Percentiles rank a stretch among this genome's conserved stretches.
Conservation (phyloP, 768 basidiomycete species). For the Naematelia aurantialba region DNA sequence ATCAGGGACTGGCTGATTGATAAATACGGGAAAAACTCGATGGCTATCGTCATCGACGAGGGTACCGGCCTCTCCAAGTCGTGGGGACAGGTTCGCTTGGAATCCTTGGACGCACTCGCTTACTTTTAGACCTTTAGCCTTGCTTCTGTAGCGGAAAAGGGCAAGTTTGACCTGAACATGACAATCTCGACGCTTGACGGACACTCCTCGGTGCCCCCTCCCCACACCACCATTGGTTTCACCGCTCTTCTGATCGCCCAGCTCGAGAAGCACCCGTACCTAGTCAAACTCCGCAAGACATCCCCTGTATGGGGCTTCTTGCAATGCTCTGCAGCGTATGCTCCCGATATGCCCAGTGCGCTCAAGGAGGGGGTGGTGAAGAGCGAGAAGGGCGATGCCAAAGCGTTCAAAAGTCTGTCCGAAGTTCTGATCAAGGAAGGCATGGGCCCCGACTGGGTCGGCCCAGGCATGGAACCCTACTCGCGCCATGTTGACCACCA, state of each 20-base stretch:
- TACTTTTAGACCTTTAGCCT: conserved; percentile 36
- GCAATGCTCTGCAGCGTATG: conserved; percentile 65
- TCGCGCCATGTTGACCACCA: conserved; percentile 44
- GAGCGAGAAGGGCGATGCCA: conserved; percentile 9
- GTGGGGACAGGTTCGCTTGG: not conserved
- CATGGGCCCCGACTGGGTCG: conserved; percentile 1
- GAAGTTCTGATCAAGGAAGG: conserved; percentile 10
- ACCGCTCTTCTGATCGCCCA: conserved; percentile 65
- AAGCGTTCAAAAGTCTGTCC: conserved; percentile 16
- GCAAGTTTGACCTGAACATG: conserved; percentile 31
- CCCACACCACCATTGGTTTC: conserved; percentile 75
- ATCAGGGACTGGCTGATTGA: conserved; percentile 56
- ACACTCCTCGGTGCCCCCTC: conserved; percentile 76
- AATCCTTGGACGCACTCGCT: not conserved
- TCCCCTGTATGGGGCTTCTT: conserved; percentile 47
- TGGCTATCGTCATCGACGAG: conserved; percentile 76
- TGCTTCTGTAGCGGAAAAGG: conserved; percentile 49
- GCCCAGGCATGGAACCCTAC: conserved; percentile 7
- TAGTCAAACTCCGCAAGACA: conserved; percentile 39
- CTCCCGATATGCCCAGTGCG: conserved; percentile 45
- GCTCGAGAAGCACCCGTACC: conserved; percentile 62
- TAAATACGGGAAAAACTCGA: conserved; percentile 67
- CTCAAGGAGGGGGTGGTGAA: conserved; percentile 46
- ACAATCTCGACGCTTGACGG: conserved; percentile 59
- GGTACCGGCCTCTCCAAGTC: conserved; percentile 58